Evolutionary conservation across 176 grass and related monocot species (phyloP), one percentile per base, ranked within the genome.

Genomic region (Oryza meyeriana): DNA sequence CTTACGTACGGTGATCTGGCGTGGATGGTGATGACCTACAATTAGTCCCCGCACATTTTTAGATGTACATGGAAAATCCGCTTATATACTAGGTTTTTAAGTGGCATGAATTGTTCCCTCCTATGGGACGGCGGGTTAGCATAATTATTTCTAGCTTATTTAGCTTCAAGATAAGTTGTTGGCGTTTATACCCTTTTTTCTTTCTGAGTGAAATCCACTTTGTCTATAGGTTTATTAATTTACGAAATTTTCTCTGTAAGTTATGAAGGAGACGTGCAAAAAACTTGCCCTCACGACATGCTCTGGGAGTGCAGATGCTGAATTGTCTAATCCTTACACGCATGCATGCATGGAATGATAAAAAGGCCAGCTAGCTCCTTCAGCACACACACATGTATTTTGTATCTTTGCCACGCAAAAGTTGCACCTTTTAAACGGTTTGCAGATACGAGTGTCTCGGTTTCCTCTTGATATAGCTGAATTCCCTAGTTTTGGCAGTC

Each of bases 281-380:
- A 32, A 13, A 29, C 3, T 47, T 30, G 70, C 25, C 16, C 29
- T 47, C 14, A 18, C 26, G 41, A 29, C 26, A 11, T 5, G 28
- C 31, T 58, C 20, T 17, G 18, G 12, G 25, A 48, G 14, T 22
- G n/a, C 32, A 28, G n/a, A 12, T 8, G 20, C n/a, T 26, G 27
- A 12, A 64, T 64, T 44, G 8, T 48, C 26, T 12, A 42, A 32
- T 69, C 28, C n/a, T 20, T 17, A 22, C 27, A 61, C 29, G 25
- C 6, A 78, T 39, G 66, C 83, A 70, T 47, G 75, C 77, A 86
- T 31, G 61, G 52, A 82, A 82, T 87, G 30, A 64, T 61, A 81
- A 29, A 28, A 76, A 33, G 10, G 7, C 13, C 36, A 80, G 32
- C 13, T 48, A 50, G 17, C 50, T 55, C 35, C 22, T 29, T 48